Percentiles rank a stretch among this genome's conserved stretches.
phyloP scores from a whole-genome alignment of 2,329 filamentous ascomycete species.

The Ceratocystis eucalypticola region DNA sequence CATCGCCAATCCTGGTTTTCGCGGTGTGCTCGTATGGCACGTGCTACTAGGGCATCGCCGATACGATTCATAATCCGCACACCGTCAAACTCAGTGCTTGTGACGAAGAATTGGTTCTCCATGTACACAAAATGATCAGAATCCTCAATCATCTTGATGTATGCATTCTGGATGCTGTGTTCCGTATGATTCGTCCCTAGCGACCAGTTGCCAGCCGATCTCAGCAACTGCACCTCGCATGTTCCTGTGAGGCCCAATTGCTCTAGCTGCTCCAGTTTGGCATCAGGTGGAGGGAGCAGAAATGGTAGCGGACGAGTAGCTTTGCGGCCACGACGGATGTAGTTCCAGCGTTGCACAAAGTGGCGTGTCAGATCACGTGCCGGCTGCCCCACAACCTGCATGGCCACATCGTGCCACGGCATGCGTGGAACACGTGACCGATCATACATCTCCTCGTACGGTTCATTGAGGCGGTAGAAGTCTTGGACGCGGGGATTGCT shows the following conservation, averaged over 20 bases:
- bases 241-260: conserved; percentile 80
- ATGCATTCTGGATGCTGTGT: conserved; percentile 90
- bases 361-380: conserved; percentile 87
- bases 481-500: conserved; percentile 92
- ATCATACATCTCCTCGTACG: conserved; percentile 98
- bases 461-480: conserved; percentile 83
- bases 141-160: conserved; percentile 84
- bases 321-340: conserved; percentile 81
- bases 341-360: conserved; percentile 97
- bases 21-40: conserved; percentile 70
- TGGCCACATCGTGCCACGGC: conserved; percentile 97
- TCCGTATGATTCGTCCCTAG: conserved; percentile 78
- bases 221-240: conserved; percentile 89
- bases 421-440: conserved; percentile 76
- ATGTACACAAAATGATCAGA: conserved; percentile 98
- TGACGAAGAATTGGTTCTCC: conserved; percentile 98
- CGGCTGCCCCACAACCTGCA: conserved; percentile 95
- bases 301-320: conserved; percentile 89
- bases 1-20: conserved; percentile 84
- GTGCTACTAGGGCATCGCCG: conserved; percentile 84
- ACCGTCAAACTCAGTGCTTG: conserved; percentile 75
- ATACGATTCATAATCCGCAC: conserved; percentile 86
- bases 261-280: conserved; percentile 72
- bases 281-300: conserved; percentile 83
- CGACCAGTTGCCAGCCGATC: conserved; percentile 84